Conservation (phyloP, 306 rosid genomes). For the Betula pendula region DNA sequence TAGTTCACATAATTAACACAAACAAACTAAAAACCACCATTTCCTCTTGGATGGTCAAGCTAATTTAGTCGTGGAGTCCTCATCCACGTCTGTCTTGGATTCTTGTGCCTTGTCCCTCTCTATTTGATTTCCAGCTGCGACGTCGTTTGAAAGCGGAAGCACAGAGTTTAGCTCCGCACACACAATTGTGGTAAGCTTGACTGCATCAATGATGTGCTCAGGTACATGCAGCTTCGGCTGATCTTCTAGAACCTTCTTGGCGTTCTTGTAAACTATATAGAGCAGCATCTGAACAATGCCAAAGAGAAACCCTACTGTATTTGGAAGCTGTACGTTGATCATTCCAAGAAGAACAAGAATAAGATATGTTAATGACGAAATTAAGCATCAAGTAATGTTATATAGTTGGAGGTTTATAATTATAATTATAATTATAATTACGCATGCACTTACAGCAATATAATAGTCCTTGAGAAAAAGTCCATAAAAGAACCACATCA, state of each 20-base stretch:
- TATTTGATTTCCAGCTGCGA: constrained; percentile 14
- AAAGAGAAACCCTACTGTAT: constrained; percentile 76
- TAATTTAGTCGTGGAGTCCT: no score
- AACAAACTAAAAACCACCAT: background rate
- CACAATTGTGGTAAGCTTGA: constrained; percentile 46
- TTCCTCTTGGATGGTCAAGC: no score
- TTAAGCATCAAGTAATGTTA: background rate
- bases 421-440: no score
- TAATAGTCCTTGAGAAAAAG: constrained; percentile 73
- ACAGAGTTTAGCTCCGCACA: constrained; percentile 41
- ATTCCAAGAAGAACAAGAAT: constrained; percentile 13
- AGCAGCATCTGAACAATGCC: constrained; percentile 83
- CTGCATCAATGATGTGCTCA: constrained; percentile 64
- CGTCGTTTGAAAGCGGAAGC: constrained; percentile 26
- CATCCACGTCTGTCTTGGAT: constrained; percentile 11
- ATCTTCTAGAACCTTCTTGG: constrained; percentile 34
- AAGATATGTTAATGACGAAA: background rate
- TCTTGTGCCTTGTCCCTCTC: constrained; percentile 36
- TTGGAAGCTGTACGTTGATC: constrained; percentile 72
- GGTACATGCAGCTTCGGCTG: constrained; percentile 59
- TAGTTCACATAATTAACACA: background rate
- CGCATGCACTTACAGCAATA: constrained; percentile 72
- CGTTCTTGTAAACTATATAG: constrained; percentile 63
- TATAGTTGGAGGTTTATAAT: background rate
- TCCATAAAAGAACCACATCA: constrained; percentile 96